These are phyloP conservation scores for Poterioochromonas sp. DNA, from an alignment of 352 stramenopile species.

Conservation along the genomic window DNA sequence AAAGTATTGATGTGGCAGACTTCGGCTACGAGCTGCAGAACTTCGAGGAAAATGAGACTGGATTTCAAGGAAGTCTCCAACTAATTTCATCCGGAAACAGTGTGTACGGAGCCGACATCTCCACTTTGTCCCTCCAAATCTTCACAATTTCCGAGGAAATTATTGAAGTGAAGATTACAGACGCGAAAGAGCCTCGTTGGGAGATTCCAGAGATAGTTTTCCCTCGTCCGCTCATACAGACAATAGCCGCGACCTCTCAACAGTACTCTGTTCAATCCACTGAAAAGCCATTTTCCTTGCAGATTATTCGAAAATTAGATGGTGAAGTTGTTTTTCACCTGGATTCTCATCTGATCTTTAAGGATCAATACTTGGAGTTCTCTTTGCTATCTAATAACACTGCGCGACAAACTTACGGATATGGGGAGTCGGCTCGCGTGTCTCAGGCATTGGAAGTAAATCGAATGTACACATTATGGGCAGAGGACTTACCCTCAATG, in stretches of 20 bases:
- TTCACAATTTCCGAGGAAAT: constrained; percentile 50
- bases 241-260: neutral
- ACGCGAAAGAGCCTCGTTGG: constrained; percentile 58
- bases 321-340: constrained; percentile 36
- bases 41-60: neutral
- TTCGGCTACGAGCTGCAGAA: neutral
- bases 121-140: constrained; percentile 57
- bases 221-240: neutral
- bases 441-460: constrained; percentile 43
- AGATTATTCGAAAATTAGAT: constrained; percentile 15
- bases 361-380: constrained; percentile 71
- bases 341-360: constrained; percentile 47
- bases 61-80: neutral
- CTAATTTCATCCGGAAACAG: neutral
- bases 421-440: constrained; percentile 57
- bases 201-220: constrained; percentile 51
- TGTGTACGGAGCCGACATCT: constrained; percentile 46
- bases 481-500: constrained; percentile 49
- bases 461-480: constrained; percentile 40
- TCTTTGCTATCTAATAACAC: constrained; percentile 55
- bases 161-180: constrained; percentile 61
- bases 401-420: constrained; percentile 53
- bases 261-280: neutral
- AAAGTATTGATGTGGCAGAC: too few relatives aligned
- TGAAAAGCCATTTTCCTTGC: neutral